A percentile compares a stretch with the other conserved stretches of the same genome.
phyloP scores from a whole-genome alignment of 768 basidiomycete species.

The Glaciozyma martinii region DNA sequence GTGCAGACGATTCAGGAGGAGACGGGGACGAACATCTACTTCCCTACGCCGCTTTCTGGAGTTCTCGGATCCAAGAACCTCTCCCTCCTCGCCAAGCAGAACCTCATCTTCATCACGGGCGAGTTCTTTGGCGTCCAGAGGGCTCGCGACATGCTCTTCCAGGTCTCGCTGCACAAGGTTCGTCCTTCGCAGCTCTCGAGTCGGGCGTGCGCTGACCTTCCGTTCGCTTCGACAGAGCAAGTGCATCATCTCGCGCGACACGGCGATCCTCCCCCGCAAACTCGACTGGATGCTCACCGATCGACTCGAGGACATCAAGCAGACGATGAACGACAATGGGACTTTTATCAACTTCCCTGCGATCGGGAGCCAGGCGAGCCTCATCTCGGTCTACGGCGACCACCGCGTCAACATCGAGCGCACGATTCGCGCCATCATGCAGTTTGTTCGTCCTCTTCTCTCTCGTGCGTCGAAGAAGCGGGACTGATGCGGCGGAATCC shows the following conservation, averaged over 20 bases:
- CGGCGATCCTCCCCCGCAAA: slow-evolving; percentile 88
- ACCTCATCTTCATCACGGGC: slow-evolving; percentile 90
- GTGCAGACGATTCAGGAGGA: slow-evolving; percentile 93
- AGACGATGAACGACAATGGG: slow-evolving; percentile 90
- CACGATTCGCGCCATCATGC: slow-evolving; percentile 88
- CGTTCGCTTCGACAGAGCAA: slow-evolving; percentile 54
- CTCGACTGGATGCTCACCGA: slow-evolving; percentile 99
- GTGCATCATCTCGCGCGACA: slow-evolving; percentile 80
- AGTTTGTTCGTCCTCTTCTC: slow-evolving; percentile 55
- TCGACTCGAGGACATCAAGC: slow-evolving; percentile 81
- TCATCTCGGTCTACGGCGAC: slow-evolving; percentile 90
- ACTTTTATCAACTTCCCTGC: slow-evolving; percentile 91
- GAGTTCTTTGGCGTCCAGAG: slow-evolving; percentile 94
- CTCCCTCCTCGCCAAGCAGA: slow-evolving; percentile 52
- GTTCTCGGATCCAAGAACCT: slow-evolving; percentile 53
- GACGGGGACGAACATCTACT: slow-evolving; percentile 93
- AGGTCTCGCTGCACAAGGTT: slow-evolving; percentile 78
- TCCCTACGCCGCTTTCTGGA: slow-evolving; percentile 80
- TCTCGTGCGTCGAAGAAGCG: not conserved
- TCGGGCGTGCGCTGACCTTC: not conserved
- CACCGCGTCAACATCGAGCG: slow-evolving; percentile 87
- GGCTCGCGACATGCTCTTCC: slow-evolving; percentile 88
- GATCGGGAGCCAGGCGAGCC: slow-evolving; percentile 80
- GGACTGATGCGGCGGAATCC: not conserved
- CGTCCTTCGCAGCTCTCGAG: slow-evolving; percentile 23